Evolutionary conservation across 2,329 filamentous ascomycete genomes (phyloP).

Genomic region (Xylaria sp.): DNA sequence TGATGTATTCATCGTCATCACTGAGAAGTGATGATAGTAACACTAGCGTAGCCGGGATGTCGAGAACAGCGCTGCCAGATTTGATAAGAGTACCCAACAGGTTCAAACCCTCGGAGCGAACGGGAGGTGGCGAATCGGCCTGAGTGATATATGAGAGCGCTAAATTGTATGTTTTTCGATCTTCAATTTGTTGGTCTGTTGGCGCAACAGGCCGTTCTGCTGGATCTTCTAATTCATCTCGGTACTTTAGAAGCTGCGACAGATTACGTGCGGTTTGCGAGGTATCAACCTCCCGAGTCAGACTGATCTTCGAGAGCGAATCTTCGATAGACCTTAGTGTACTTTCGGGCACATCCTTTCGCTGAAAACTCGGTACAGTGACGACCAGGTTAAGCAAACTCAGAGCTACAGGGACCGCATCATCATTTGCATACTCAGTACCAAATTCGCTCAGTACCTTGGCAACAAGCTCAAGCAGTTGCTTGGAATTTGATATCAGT

Average conservation of each 20-base stretch:
- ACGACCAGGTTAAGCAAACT: conserved; percentile 71
- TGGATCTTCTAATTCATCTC: conserved; percentile 62
- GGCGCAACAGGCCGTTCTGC: conserved; percentile 53
- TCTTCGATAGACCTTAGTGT: conserved; percentile 59
- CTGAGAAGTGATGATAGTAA: conserved; percentile 71
- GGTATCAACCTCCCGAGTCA: conserved; percentile 53
- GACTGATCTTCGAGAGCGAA: conserved; percentile 59
- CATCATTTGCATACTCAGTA: conserved; percentile 56
- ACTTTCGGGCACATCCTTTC: conserved; percentile 55
- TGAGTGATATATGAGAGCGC: conserved; percentile 72
- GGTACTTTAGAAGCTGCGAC: conserved; percentile 64
- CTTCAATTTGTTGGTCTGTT: conserved; percentile 64
- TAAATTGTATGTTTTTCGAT: conserved; percentile 69
- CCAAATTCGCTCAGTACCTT: conserved; percentile 65
- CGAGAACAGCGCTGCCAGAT: conserved; percentile 66
- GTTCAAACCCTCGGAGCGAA: conserved; percentile 72
- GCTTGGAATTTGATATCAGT: conserved; percentile 70
- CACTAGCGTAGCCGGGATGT: conserved; percentile 72
- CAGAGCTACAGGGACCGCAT: conserved; percentile 63
- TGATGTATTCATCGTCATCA: conserved; percentile 77
- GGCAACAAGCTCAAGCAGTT: conserved; percentile 71
- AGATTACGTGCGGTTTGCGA: conserved; percentile 67
- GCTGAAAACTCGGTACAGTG: conserved; percentile 66
- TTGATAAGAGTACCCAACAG: conserved; percentile 68
- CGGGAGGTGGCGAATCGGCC: conserved; percentile 70